Evolutionary conservation across 805 yeast species (phyloP).

Genomic region (Kazachstania taianensis): DNA sequence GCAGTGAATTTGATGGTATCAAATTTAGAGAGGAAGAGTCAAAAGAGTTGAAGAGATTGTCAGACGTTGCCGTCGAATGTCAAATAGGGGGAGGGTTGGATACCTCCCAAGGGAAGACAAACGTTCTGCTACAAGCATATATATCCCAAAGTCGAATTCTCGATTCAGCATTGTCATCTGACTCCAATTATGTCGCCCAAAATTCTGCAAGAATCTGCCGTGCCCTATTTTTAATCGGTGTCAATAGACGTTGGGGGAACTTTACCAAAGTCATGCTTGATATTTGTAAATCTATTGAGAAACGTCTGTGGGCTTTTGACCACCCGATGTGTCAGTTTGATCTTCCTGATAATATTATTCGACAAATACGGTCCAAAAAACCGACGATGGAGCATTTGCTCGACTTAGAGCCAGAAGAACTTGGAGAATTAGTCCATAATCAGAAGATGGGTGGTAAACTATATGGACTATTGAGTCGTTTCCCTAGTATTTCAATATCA

Average conservation of each 20-base stretch:
- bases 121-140: conserved; percentile 76
- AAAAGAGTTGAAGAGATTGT: conserved; percentile 53
- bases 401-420: conserved; percentile 61
- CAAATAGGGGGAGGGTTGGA: conserved; percentile 73
- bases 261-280: conserved; percentile 66
- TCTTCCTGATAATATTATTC: conserved; percentile 54
- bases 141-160: conserved; percentile 64
- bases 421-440: conserved; percentile 88
- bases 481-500: conserved; percentile 67
- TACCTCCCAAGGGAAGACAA: conserved; percentile 76
- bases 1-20: conserved; percentile 86
- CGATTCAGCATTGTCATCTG: conserved; percentile 78
- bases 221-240: conserved; percentile 77
- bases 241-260: conserved; percentile 85
- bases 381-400: conserved; percentile 64
- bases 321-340: conserved; percentile 89
- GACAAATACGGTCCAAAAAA: conserved; percentile 50
- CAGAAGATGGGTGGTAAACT: conserved; percentile 57
- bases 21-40: conserved; percentile 84
- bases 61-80: conserved; percentile 58
- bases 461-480: conserved; percentile 49
- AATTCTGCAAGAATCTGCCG: conserved; percentile 89
- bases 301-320: conserved; percentile 76
- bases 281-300: conserved; percentile 79
- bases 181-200: conserved; percentile 88